Conservation (phyloP, 352 stramenopile species). For the Phytophthora citricola region DNA sequence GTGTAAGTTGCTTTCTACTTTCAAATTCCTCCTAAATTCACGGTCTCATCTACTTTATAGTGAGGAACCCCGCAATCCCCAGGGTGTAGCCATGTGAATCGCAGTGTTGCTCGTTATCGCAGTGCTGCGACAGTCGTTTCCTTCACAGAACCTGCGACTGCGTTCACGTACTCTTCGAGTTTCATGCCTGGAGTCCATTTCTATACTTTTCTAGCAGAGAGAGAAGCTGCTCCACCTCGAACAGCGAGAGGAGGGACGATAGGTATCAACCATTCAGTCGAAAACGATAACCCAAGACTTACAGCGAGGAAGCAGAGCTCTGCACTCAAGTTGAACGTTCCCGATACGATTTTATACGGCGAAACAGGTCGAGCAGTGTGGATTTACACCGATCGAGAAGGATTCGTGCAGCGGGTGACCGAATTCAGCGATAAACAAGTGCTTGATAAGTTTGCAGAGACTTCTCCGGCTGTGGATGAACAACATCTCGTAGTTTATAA, state of each 20-base stretch:
- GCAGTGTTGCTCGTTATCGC: conserved; percentile 53
- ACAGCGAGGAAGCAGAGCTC: conserved; percentile 20
- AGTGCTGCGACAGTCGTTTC: conserved; percentile 63
- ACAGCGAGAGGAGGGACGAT: neutral
- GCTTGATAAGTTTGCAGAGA: conserved; percentile 65
- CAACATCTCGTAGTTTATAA: conserved; percentile 77
- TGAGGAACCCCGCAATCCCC: conserved; percentile 13
- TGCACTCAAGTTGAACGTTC: conserved; percentile 68
- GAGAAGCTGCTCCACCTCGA: conserved; percentile 36
- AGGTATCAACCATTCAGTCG: neutral
- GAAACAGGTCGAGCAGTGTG: conserved; percentile 74
- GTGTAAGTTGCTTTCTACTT: conserved; percentile 9
- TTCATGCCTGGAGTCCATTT: conserved; percentile 86
- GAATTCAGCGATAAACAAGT: conserved; percentile 80
- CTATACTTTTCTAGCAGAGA: conserved; percentile 75
- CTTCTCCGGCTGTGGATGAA: conserved; percentile 33
- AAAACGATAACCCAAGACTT: conserved; percentile 10
- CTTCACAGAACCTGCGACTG: conserved; percentile 54
- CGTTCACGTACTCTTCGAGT: conserved; percentile 64
- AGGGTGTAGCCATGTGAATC: conserved; percentile 15
- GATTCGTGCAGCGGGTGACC: conserved; percentile 64
- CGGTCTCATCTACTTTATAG: neutral
- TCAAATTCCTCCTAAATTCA: too few species aligned
- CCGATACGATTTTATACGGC: conserved; percentile 84
- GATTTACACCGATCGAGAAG: conserved; percentile 76